phyloP scores from a whole-genome alignment of 1,139 yeast genomes.

The Entelexis sorbosivorans region DNA sequence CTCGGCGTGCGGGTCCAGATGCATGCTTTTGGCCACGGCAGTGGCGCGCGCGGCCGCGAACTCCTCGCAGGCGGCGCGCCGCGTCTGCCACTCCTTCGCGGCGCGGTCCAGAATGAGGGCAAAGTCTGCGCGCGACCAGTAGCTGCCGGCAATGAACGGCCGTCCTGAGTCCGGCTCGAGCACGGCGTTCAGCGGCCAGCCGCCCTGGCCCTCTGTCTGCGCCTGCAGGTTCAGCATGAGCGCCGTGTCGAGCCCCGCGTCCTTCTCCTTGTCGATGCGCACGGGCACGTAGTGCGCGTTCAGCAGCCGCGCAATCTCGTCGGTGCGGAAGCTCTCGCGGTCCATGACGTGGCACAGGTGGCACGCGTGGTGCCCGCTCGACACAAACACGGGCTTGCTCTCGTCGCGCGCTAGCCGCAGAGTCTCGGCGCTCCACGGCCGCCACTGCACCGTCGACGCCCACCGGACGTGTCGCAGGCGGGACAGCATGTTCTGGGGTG shows the following conservation, averaged over 20 bases:
- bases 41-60: constrained; percentile 25
- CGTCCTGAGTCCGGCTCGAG: constrained; percentile 30
- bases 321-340: constrained; percentile 29
- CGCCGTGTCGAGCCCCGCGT: constrained; percentile 34
- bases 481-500: background rate
- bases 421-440: constrained; percentile 31
- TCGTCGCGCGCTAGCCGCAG: constrained; percentile 28
- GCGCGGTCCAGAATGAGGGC: constrained; percentile 27
- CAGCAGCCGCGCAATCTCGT: constrained; percentile 27
- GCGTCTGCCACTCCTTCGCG: constrained; percentile 26
- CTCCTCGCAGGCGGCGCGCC: constrained; percentile 24
- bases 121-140: constrained; percentile 29
- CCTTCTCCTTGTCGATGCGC: constrained; percentile 33
- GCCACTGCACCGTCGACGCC: constrained; percentile 31
- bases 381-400: constrained; percentile 31
- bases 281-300: constrained; percentile 31
- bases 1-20: background rate
- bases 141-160: constrained; percentile 35
- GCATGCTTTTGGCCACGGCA: constrained; percentile 22
- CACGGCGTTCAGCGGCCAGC: constrained; percentile 37
- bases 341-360: constrained; percentile 36
- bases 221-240: constrained; percentile 33
- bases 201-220: constrained; percentile 33
- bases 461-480: background rate
- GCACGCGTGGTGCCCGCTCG: constrained; percentile 32